Evolutionary conservation across 805 yeast species (phyloP), one percentile per base, ranked within the genome.

Genomic region (Suhomyces pyralidae): DNA sequence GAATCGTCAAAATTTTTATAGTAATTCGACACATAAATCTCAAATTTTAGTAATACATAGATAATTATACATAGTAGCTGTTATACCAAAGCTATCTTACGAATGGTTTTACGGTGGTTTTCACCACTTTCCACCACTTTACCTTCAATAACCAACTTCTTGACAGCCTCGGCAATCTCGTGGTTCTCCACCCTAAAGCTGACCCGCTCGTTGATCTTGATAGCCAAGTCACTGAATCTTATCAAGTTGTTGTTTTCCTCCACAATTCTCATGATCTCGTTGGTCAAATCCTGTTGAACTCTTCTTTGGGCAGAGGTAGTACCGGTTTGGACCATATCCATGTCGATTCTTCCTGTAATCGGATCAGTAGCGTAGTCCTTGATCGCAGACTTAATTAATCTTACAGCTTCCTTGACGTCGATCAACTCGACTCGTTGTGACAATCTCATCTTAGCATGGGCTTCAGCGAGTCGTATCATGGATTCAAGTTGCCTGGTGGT

Each of bases 291-390:
- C 58, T 86, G 90, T 60, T 84, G 86, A 66, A 85, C 67, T 61
- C 84, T 80, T 68, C 97, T 79, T 68, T 92, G 96, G 3, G 93
- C 89, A 1, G 89, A 80, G 0, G 97, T 88, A 46, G 92, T 91
- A 46, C 98, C 99, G 0, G 98, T 94, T 72, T 93, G 97, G 26
- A 94, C 92, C 66, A 94, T 77, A 67, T 91, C 97, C 97, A 94
- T 91, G 67, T 94, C 99, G 59, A 94, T 94, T 62, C 94, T 82
- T 28, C 99, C 99, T 0, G 99, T 93, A 34, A 86, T 77, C 22
- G 99, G 99, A 73, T 94, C 99, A 2, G 97, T 94, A 14, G 99
- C 99, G 67, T 94, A 94, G 58, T 94, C 98, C 68, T 94, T 94
- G 58, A 94, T 89, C 12, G 99, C 99, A 3, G 96, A 82, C 61